phyloP scores from a whole-genome alignment of 352 stramenopile species.

The Phytophthora pinifolia region DNA sequence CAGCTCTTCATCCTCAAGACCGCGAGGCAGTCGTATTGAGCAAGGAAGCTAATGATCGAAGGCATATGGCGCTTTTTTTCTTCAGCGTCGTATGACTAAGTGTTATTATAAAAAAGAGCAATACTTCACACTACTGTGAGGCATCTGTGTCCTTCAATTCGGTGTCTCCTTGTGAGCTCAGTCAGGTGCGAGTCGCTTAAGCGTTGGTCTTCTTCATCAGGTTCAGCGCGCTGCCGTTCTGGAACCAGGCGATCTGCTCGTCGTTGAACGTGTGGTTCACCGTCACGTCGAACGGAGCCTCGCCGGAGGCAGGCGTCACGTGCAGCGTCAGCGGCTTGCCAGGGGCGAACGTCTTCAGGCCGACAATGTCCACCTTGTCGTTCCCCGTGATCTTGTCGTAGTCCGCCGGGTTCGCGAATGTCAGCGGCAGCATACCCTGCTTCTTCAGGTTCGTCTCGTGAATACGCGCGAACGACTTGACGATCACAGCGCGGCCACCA shows the following conservation, averaged over 20 bases:
- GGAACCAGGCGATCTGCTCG: constrained; percentile 95
- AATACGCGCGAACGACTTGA: constrained; percentile 94
- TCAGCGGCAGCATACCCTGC: constrained; percentile 93
- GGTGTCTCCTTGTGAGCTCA: constrained; percentile 30
- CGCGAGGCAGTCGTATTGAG: constrained; percentile 23
- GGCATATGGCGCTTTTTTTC: too few species aligned
- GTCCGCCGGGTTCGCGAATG: constrained; percentile 91
- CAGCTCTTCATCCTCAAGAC: constrained; percentile 38
- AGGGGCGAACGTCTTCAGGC: constrained; percentile 81
- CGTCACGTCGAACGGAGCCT: constrained; percentile 80
- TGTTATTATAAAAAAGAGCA: constrained; percentile 49
- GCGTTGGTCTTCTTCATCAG: constrained; percentile 93
- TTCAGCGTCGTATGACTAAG: constrained; percentile 26
- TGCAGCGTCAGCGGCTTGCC: constrained; percentile 87
- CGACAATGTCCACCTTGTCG: constrained; percentile 91
- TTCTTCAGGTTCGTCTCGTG: constrained; percentile 97
- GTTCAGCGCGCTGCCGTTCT: constrained; percentile 93
- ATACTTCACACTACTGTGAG: constrained; percentile 40
- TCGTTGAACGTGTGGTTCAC: constrained; percentile 96
- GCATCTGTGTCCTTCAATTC: constrained; percentile 38
- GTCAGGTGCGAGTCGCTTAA: constrained; percentile 30
- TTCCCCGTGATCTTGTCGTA: constrained; percentile 93
- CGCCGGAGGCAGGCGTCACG: constrained; percentile 68
- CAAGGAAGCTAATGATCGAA: too few species aligned
- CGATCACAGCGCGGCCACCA: constrained; percentile 89